Base-by-base conservation (phyloP, 1,284 basidiomycete genomes). In the Sphaerobolus stellatus region DNA sequence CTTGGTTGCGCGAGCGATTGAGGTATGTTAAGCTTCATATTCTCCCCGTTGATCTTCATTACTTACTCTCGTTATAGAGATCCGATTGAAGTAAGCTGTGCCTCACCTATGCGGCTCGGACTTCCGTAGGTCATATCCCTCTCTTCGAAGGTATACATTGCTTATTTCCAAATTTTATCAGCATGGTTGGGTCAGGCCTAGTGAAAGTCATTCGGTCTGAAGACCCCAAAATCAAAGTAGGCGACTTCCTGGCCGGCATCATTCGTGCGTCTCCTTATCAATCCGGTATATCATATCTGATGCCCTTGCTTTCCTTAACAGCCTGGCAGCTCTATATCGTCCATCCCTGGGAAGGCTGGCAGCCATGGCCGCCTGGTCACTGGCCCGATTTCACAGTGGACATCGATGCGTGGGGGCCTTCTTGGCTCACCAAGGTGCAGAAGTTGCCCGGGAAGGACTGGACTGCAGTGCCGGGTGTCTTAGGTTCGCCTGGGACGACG, bases 1-100 rank as follows among this genome's bases (percentile, higher is more conserved):
- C 80, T 0, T 81, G 79, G 63, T 59, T 80, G 67, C 65, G 76
- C 31, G 71, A 68, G 16, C 59, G 66, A 22, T 75, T 80, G 77
- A 61, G 68, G 9, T 60, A 54, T 5, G 56, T 22, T 2, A 16
- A 36, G 33, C 11, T 11, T 36, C 11, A 18, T 36, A n/a, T n/a
- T n/a, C n/a, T n/a, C n/a, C n/a, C n/a, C n/a, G n/a, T n/a, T 5
- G 43, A 9, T 50, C 25, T 18, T 45, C 16, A 20, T 6, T 43
- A 24, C 41, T n/a, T 11, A 36, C 18, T 11, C 13, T 36, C 13
- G 11, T 36, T 14, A 24, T 22, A 43, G 41, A n/a, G 41, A 43
- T 14, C 41, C 41, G 20, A 11, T 24, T 24, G 11, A 27, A 9
- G 28, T 43, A 20, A 43, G 41, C 41, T 72, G 73, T 52, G 45